Conservation (phyloP, 495 filamentous ascomycete species). For the Trichoderma virens region DNA sequence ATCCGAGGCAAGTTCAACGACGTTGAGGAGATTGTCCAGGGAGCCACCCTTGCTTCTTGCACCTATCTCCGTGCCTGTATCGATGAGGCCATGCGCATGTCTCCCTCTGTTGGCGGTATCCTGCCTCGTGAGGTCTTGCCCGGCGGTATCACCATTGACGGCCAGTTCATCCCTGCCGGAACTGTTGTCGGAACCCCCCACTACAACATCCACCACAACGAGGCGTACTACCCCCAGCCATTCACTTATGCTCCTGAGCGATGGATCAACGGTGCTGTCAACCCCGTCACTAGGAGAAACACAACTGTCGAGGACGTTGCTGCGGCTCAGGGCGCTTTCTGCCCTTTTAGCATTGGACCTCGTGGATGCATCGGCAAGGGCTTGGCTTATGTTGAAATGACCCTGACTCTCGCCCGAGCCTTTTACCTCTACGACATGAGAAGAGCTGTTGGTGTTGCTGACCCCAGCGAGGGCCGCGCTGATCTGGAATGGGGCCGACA, state of each 20-base stretch:
- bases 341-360: conserved; percentile 50
- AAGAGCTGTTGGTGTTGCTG: conserved; percentile 29
- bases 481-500: conserved; percentile 40
- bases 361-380: conserved; percentile 53
- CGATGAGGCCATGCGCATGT: conserved; percentile 66
- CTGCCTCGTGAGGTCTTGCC: conserved; percentile 54
- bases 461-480: conserved; percentile 33
- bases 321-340: conserved; percentile 45
- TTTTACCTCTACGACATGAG: conserved; percentile 44
- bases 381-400: conserved; percentile 48
- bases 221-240: conserved; percentile 43
- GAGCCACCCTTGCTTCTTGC: conserved; percentile 45
- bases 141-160: conserved; percentile 53
- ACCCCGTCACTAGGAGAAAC: conserved; percentile 14
- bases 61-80: conserved; percentile 55
- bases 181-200: conserved; percentile 45
- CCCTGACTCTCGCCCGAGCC: conserved; percentile 37
- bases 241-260: conserved; percentile 47
- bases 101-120: conserved; percentile 54
- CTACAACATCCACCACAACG: conserved; percentile 51
- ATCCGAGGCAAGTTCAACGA: conserved; percentile 40
- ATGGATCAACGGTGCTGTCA: conserved; percentile 36
- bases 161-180: conserved; percentile 44
- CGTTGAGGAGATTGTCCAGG: conserved; percentile 45
- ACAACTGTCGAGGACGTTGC: conserved; percentile 29